Conservation (phyloP, 768 basidiomycete species). For the Coprinopsis marcescibilis region DNA sequence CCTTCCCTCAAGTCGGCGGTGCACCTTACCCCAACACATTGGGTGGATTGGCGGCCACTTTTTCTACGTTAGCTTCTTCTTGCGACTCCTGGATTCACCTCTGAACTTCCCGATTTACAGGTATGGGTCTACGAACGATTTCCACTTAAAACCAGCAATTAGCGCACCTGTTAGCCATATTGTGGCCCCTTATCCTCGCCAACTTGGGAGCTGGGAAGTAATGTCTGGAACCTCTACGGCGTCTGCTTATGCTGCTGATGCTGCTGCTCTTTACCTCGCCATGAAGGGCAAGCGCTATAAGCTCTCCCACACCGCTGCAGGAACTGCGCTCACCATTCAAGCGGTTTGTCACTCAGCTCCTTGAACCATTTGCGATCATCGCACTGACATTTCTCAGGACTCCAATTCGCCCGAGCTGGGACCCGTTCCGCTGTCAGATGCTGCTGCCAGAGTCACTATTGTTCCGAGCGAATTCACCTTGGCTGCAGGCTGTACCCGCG, state of each 20-base stretch:
- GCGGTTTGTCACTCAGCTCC: too few species aligned
- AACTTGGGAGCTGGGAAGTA: conserved; percentile 33
- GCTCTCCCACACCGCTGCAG: too few species aligned
- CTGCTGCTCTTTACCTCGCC: conserved; percentile 36
- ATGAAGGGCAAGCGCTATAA: conserved; percentile 29
- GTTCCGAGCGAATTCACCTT: conserved; percentile 37
- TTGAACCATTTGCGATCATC: too few species aligned
- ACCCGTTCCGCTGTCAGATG: conserved; percentile 42
- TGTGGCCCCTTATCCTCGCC: conserved; percentile 38
- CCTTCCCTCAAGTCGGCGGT: conserved; percentile 43
- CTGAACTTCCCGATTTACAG: conserved; percentile 16
- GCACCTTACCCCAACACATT: conserved; percentile 41
- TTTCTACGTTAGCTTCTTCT: conserved; percentile 29
- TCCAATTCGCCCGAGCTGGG: conserved; percentile 29
- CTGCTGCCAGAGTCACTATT: conserved; percentile 40
- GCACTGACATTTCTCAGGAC: not conserved
- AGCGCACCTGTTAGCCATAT: conserved; percentile 51
- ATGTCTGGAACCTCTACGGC: conserved; percentile 42
- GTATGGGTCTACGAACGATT: conserved; percentile 57
- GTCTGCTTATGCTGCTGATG: conserved; percentile 41
- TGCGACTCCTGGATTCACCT: not conserved
- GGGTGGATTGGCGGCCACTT: conserved; percentile 52
- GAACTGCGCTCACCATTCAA: conserved; percentile 24
- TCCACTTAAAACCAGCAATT: conserved; percentile 50
- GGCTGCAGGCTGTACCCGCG: conserved; percentile 29